Evolutionary conservation across 306 rosid genomes (phyloP), one percentile per base, ranked within the genome.

Genomic region (Glycine latifolia): DNA sequence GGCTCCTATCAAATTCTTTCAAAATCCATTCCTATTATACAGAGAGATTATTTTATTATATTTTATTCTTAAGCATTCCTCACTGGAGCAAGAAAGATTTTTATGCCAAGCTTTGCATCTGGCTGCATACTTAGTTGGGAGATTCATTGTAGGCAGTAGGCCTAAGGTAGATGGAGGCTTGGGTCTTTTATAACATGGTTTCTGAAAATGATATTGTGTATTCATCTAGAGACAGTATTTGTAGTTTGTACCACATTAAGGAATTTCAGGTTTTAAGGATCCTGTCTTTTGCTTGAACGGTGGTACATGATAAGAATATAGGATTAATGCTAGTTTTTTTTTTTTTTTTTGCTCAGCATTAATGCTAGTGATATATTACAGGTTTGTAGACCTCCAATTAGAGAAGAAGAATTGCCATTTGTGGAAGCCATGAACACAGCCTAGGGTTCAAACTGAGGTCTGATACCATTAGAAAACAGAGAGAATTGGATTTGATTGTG

Each of bases 131-230:
- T 63, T 73, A 43, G 31, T 58, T 54, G 50, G 49, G 58, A 61
- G 13, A 73, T 52, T 73, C 16, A 7, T 53, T 52, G 7, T 39
- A 79, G 37, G 50, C 50, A 12, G 48, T 55, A n/a, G 50, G 52
- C 52, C 63, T 48, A 33, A 35, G 69, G 65, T 49, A 33, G 66
- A 39, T 16, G 71, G 55, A 56, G 65, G 8, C 9, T 61, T 71
- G 47, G 72, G 16, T 71, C 65, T 46, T 26, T 20, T 37, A 31
- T 60, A 71, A 60, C 35, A 37, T 80, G 46, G 35, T 59, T 59
- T 79, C 71, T 60, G 53, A 47, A 70, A 59, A 47, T n/a, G 15
- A 59, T 49, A 35, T 49, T 72, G 47, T 39, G 20, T 72, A 80
- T 62, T 73, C 13, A 26, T 80, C 65, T 20, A 48, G 46, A 48